These are phyloP conservation scores for Sicyos baderoa DNA, from an alignment of 306 rosid species.

Conservation along the genomic window DNA sequence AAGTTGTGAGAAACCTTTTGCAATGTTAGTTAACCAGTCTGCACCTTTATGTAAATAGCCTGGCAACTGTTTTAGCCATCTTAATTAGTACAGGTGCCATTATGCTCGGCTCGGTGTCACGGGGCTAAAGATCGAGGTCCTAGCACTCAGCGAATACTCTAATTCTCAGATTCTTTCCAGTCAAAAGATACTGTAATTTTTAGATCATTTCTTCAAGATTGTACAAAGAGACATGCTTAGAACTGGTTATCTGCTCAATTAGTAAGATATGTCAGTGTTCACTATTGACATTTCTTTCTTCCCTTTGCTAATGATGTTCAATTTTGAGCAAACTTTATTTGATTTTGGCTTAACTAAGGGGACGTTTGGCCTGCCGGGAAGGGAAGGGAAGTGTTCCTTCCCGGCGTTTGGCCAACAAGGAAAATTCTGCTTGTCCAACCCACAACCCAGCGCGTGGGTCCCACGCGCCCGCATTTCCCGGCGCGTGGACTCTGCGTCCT, in stretches of 20 bases:
- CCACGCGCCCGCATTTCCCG: too few relatives aligned
- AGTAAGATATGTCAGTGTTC: slow-evolving; percentile 4
- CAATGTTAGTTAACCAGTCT: slow-evolving; percentile 9
- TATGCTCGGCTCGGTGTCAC: not conserved
- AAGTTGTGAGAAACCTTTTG: not conserved
- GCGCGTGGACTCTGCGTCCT: too few relatives aligned
- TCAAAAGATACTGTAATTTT: slow-evolving; percentile 9
- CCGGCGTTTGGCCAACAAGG: too few relatives aligned
- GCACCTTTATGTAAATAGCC: slow-evolving; percentile 15
- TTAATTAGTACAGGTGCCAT: slow-evolving; percentile 9
- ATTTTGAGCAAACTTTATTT: not conserved
- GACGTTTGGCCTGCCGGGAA: too few relatives aligned
- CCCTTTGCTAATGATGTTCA: not conserved
- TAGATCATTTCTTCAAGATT: slow-evolving; percentile 15
- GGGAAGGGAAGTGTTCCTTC: too few relatives aligned
- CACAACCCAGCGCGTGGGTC: too few relatives aligned
- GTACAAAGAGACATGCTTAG: slow-evolving; percentile 14
- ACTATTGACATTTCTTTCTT: not conserved
- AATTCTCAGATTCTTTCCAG: slow-evolving; percentile 12
- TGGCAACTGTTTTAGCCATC: slow-evolving; percentile 14
- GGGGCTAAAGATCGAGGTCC: not conserved
- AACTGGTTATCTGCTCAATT: not conserved
- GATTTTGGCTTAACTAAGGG: not conserved
- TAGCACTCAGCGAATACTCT: not conserved
- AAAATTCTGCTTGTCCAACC: too few relatives aligned